Evolutionary conservation across 1,139 yeast genomes (phyloP), one percentile per base, ranked within the genome.

Genomic region (Meyerozyma smithsonii): DNA sequence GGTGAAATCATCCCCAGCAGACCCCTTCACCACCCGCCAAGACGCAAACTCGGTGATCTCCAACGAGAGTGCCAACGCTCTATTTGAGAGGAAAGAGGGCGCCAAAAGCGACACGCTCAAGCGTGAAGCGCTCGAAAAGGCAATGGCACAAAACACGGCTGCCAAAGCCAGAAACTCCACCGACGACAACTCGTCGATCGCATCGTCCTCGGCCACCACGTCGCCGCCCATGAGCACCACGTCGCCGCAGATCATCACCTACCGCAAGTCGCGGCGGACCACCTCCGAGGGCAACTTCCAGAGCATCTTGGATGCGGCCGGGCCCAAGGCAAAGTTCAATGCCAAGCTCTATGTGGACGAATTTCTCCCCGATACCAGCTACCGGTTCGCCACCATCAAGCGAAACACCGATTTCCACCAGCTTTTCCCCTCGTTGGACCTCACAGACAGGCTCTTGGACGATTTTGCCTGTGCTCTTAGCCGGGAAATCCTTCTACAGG

Each of bases 381-480:
- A 55, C 47, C 58, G 74, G 37, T 83, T 70, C 56, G 90, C 97
- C 1, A 72, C 83, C 11, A 72, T 74, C 48, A 79, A 77, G 46
- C 69, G 96, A 39, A 84, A 90, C 52, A 69, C 75, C 2, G 96
- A 87, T 24, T 90, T 86, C 57, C 97, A 89, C 57, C 77, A 76
- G 37, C 56, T 85, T 5, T 92, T 92, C 65, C 69, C 81, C 35
- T 70, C 82, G 5, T 64, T 88, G 10, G 89, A 92, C 19, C 61
- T 69, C 32, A 75, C 81, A 30, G 97, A 89, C 56, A 67, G 84
- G 41, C 65, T 92, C 16, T 56, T 90, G 17, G 96, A 85, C 50
- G 96, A 88, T 54, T 89, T 83, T 54, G 79, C 90, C 35, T 92
- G 97, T 65, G 97, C 97, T 0, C 62, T 92, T 44, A 84, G 92